Base-by-base conservation (phyloP, 2,329 filamentous ascomycete species). In the Fusarium illudens region DNA sequence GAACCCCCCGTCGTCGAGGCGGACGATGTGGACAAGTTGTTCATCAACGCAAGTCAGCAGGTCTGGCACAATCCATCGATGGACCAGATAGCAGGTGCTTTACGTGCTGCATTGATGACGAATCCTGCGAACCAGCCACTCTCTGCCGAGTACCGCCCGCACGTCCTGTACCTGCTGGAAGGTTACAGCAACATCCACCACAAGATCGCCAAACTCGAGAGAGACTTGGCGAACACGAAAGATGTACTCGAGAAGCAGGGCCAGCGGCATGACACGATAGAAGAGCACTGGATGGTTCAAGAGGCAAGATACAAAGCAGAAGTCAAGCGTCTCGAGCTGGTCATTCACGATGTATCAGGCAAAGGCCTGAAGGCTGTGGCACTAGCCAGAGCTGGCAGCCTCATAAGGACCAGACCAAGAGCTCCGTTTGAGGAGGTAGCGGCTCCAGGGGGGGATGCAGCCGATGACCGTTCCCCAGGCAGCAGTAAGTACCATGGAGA, bases 351-450 rank as follows among this genome's bases (percentile, higher is more conserved):
- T 76, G 82, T 70, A 76, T 84, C 72, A 76, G 79, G 66, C 65
- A 76, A 79, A 25, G 81, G 82, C 4, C 73, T 84, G 30, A 81
- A 80, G 58, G 79, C 80, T n/a, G 83, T 84, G 3, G 74, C 79
- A 1, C 62, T 84, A 22, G 81, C 81, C 12, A 78, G 82, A 42
- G 77, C 79, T 5, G 77, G 77, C 13, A 84, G 81, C 39, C 66
- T 84, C 13, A 58, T 75, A n/a, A 68, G 69, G 29, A 46, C 54
- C 32, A 59, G 29, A 19, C 20, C 53, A 44, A 27, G 25, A 34
- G 46, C 22, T 42, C 27, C 19, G n/a, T 15, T 27, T 32, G 27
- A 25, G 29, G 50, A 39, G 4, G 17, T 13, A 57, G 51, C 12
- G 2, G 15, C 36, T 10, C 22, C 13, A 10, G 27, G 42, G 9